Evolutionary conservation across 2,329 filamentous ascomycete species (phyloP).

Genomic region (Colletotrichum somersetense): DNA sequence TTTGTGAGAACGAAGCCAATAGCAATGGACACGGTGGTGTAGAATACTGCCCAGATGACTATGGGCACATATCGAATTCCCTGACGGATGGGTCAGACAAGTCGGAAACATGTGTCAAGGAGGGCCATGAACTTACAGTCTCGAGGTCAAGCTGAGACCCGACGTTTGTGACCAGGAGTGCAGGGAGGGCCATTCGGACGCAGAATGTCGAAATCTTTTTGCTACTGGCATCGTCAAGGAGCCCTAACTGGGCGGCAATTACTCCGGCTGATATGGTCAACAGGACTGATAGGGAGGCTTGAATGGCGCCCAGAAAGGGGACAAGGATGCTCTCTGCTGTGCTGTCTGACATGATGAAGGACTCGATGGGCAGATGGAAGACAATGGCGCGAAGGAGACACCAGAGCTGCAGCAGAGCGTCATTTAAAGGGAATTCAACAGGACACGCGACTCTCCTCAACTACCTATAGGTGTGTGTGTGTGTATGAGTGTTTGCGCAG

Average conservation of each 20-base stretch:
- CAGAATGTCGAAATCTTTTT: conserved; percentile 61
- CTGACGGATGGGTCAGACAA: conserved; percentile 27
- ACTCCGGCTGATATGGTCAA: conserved; percentile 61
- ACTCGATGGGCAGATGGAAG: not conserved
- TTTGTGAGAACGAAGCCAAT: conserved; percentile 55
- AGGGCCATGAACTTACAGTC: conserved; percentile 43
- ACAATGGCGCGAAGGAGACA: too few relatives aligned
- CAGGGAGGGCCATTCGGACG: conserved; percentile 61
- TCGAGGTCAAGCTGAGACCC: conserved; percentile 56
- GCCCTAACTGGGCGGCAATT: conserved; percentile 53
- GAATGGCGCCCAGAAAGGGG: conserved; percentile 60
- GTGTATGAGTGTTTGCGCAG: conserved; percentile 21
- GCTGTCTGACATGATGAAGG: conserved; percentile 34
- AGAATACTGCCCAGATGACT: conserved; percentile 56
- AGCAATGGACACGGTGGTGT: conserved; percentile 51
- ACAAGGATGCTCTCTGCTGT: conserved; percentile 45
- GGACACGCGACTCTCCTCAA: conserved; percentile 22
- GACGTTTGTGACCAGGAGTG: conserved; percentile 60
- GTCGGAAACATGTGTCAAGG: conserved; percentile 3
- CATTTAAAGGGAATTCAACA: conserved; percentile 8
- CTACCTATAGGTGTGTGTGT: not conserved
- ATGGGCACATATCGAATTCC: conserved; percentile 54
- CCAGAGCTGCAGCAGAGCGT: not conserved
- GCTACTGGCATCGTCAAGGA: conserved; percentile 53
- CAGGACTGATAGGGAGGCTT: conserved; percentile 61